Base-by-base conservation (phyloP, 2,329 filamentous ascomycete genomes). In the Fusarium sterilihyphosum region DNA sequence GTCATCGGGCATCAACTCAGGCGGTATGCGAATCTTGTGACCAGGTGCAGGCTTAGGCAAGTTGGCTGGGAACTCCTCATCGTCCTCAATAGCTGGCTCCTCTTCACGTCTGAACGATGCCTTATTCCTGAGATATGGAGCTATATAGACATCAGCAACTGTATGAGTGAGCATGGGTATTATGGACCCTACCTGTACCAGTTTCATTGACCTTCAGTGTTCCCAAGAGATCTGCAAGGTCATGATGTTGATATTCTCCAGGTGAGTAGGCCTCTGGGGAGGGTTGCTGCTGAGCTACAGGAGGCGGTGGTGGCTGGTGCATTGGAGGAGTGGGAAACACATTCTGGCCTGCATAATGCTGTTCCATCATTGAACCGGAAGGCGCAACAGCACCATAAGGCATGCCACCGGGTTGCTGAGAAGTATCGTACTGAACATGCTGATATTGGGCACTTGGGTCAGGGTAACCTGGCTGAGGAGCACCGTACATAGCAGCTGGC, bases 1-100 rank as follows among this genome's bases (percentile, higher is more conserved):
- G 38, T 98, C 94, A 37, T 92, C 89, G 2, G 96, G 96, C 95
- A 98, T 98, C 78, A 98, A 88, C 78, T 97, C 95, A 0, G 93
- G 94, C 2, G 96, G 96, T 71, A 98, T 98, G 41, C 94, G 91
- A 67, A 98, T 92, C 67, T 93, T 95, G 29, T 91, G 87, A 57
- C 94, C 94, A 13, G 93, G 89, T 14, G 91, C 90, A 12, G 89
- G 88, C 22, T 89, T 88, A 40, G 94, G 95, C 14, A 97, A 83
- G 37, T 88, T 84, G 50, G 91, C 89, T 75, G 94, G 93, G 68
- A 89, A 92, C 65, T 98, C 92, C 67, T 95, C 93, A 17, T 92
- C 93, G 17, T 92, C 93, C 69, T 93, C 92, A 40, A 93, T 83
- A 1, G 89, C 90, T 2, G 92, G 92, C 40, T 90, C 87, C 71